Evolutionary conservation across 805 yeast genomes (phyloP).

Genomic region (Schwanniomyces occidentalis): DNA sequence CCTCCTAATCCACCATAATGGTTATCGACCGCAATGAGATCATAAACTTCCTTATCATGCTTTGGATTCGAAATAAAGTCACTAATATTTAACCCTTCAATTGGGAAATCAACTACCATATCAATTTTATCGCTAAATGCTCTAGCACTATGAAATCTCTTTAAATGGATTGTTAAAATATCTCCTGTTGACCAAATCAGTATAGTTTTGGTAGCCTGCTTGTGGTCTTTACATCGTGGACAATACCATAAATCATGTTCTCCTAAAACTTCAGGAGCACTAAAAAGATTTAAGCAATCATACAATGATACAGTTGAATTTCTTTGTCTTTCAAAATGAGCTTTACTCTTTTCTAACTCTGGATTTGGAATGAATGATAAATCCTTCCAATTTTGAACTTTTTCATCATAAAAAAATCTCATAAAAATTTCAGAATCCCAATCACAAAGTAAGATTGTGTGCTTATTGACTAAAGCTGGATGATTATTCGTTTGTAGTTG

Average conservation of each 20-base stretch:
- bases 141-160: constrained; percentile 82
- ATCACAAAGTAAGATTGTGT: constrained; percentile 54
- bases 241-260: constrained; percentile 94
- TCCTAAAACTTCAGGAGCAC: constrained; percentile 81
- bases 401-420: constrained; percentile 53
- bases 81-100: constrained; percentile 73
- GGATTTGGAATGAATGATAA: constrained; percentile 44
- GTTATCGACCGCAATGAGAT: constrained; percentile 89
- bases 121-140: constrained; percentile 89
- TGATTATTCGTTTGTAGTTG: constrained; percentile 12
- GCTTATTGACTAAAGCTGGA: constrained; percentile 19
- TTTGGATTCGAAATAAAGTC: constrained; percentile 48
- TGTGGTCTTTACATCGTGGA: constrained; percentile 83
- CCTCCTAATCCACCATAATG: constrained; percentile 97
- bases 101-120: constrained; percentile 83
- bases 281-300: constrained; percentile 74
- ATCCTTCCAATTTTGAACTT: constrained; percentile 55
- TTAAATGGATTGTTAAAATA: constrained; percentile 82
- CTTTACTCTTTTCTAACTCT: constrained; percentile 52
- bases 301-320: constrained; percentile 53
- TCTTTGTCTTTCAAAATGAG: constrained; percentile 32
- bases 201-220: constrained; percentile 87
- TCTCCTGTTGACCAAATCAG: constrained; percentile 96
- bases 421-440: constrained; percentile 56
- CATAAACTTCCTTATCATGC: constrained; percentile 50